These are phyloP conservation scores for Theileria annulata DNA, from an alignment of 169 alveolate genomes.

Conservation along the genomic window DNA sequence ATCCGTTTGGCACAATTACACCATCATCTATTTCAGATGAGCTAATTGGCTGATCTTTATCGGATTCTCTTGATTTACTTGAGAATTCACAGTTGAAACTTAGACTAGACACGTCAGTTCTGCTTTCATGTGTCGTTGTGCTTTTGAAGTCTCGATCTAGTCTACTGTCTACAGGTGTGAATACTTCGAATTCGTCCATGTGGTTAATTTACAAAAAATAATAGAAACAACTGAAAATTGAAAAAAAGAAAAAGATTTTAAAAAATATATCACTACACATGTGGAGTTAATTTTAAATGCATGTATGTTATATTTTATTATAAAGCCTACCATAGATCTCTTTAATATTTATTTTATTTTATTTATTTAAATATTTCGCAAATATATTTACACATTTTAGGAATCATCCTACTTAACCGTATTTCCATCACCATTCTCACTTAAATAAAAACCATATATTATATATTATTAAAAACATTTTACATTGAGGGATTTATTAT, in stretches of 20 bases:
- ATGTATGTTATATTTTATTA: background rate
- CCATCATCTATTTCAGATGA: background rate
- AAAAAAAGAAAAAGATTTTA: background rate
- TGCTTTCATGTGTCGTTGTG: constrained; percentile 5
- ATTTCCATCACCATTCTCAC: background rate
- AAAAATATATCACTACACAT: constrained; percentile 2
- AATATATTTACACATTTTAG: too few relatives aligned
- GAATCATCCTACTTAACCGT: background rate
- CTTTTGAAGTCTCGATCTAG: constrained; percentile 5
- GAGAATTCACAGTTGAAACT: background rate
- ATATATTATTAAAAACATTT: background rate
- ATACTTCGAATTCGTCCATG: background rate
- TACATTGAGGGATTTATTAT: background rate
- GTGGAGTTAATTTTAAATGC: background rate
- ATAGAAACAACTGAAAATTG: background rate
- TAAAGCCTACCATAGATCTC: background rate
- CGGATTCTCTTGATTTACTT: background rate
- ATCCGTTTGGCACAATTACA: constrained; percentile 37
- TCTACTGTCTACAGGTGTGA: constrained; percentile 10
- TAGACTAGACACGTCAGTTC: constrained; percentile 5
- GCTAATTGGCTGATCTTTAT: background rate
- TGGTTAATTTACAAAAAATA: background rate
- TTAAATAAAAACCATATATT: background rate
- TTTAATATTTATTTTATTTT: background rate
- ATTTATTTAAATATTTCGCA: background rate